Base-by-base conservation (phyloP, 225 moss, liverwort and hornwort genomes). In the Bryoerythrophyllum caledonicum region DNA sequence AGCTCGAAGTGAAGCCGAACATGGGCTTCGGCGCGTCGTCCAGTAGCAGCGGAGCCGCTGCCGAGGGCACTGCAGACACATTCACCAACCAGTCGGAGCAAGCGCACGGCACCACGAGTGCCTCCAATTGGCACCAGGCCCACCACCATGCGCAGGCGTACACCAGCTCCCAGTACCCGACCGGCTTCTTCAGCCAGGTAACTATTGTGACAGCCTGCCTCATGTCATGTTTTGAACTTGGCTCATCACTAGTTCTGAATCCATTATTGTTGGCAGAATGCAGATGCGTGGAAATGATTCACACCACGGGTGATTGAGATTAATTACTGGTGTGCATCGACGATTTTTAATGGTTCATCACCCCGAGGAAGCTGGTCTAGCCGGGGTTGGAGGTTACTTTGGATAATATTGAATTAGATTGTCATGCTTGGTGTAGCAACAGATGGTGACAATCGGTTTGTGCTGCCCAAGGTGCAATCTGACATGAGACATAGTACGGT, bases 131-230 rank as follows among this genome's bases (percentile, higher is more conserved):
- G 88, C 85, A 81, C 78, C 88, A 88, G 67, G 63, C 85, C 8
- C 85, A 88, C 35, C 88, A 88, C 16, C 82, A 88, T 25, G 65
- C 80, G 15, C 88, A 85, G 65, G 82, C 85, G 17, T 85, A 85
- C 67, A 73, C 83, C 9, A 83, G 58, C 63, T 68, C 83, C 38
- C 85, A 88, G 52, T 88, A 85, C 26, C 83, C 85, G 15, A 72
- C 79, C 2, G 78, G 84, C 17, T 87, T 82, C 82, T 87, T 87
- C 34, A 80, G 54, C 55, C 87, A 87, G 87, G 87, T 87, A 71
- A 54, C 17, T 1, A 15, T 24, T 25, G 11, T 28, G 35, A 7
- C 2, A 37, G 14, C n/a, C n/a, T n/a, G 9, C 8, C 8, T 24
- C n/a, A 24, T 24, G 15, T n/a, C n/a, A n/a, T 8, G 8, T 21